Evolutionary conservation across 805 yeast genomes (phyloP).

Genomic region (Nakazawaea ambrosiae): DNA sequence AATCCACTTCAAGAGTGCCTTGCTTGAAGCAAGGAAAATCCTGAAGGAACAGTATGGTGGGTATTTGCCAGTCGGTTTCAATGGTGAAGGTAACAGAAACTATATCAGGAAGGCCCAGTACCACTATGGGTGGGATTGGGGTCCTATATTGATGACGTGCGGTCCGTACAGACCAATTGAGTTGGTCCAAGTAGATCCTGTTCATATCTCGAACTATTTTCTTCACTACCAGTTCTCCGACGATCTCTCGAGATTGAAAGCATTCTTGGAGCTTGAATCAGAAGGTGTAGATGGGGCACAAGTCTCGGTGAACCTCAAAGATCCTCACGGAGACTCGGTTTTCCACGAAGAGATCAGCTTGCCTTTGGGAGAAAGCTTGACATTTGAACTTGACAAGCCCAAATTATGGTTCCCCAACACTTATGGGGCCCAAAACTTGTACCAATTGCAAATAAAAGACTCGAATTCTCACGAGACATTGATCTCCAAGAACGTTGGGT

Average conservation of each 20-base stretch:
- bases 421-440: conserved; percentile 29
- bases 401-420: conserved; percentile 32
- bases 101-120: conserved; percentile 46
- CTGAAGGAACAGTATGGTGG: conserved; percentile 22
- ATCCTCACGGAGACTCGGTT: background rate
- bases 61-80: conserved; percentile 23
- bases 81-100: conserved; percentile 37
- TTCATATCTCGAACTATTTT: conserved; percentile 11
- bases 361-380: background rate
- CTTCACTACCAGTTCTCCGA: background rate
- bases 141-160: conserved; percentile 36
- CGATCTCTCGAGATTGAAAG: background rate
- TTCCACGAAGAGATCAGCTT: background rate
- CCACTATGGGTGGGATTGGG: conserved; percentile 58
- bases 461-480: conserved; percentile 6
- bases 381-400: background rate
- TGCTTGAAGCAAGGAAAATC: conserved; percentile 25
- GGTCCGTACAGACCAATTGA: conserved; percentile 35
- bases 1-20: conserved; percentile 32
- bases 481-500: conserved; percentile 24
- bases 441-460: conserved; percentile 19
- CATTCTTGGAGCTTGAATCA: background rate
- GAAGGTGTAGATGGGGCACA: conserved; percentile 14
- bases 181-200: conserved; percentile 18
- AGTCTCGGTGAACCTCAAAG: background rate